These are phyloP conservation scores for Aphanomyces cochlioides DNA, from an alignment of 352 stramenopile species.

Conservation along the genomic window DNA sequence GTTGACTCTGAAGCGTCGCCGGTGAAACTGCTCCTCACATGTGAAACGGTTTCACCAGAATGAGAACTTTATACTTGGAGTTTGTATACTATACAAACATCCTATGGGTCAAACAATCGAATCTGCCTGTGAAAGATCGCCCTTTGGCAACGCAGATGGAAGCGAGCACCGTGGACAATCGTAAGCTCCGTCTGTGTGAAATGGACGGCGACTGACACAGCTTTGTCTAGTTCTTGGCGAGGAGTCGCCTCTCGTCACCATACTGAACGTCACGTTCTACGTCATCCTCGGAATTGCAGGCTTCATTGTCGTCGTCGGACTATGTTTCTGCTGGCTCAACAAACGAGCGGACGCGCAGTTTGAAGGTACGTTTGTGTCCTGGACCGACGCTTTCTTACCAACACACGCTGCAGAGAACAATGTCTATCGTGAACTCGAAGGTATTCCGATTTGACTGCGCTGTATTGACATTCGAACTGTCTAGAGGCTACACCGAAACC, in stretches of 20 bases:
- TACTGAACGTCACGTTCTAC: conserved; percentile 5
- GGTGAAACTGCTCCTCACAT: not conserved
- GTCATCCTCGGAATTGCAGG: conserved; percentile 8
- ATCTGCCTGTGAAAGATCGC: not conserved
- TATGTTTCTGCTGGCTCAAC: conserved; percentile 29
- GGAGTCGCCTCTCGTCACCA: conserved; percentile 1
- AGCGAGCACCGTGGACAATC: not conserved
- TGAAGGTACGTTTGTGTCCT: conserved; percentile 17
- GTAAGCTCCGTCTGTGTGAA: not conserved
- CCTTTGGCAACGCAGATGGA: not conserved
- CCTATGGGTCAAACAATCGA: not conserved
- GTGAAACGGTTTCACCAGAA: not conserved
- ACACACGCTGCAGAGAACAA: conserved; percentile 3
- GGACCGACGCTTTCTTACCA: not conserved
- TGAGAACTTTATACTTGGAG: not conserved
- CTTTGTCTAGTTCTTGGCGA: conserved; percentile 10
- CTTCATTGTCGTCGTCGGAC: conserved; percentile 10
- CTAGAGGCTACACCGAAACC: no score
- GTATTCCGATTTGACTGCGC: not conserved
- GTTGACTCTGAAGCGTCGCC: not conserved
- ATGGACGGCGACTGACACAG: not conserved
- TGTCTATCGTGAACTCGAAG: conserved; percentile 14
- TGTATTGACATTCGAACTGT: no score
- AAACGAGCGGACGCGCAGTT: conserved; percentile 20
- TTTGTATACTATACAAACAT: not conserved